Conservation (phyloP, 495 filamentous ascomycete species). For the Xylaria longipes region DNA sequence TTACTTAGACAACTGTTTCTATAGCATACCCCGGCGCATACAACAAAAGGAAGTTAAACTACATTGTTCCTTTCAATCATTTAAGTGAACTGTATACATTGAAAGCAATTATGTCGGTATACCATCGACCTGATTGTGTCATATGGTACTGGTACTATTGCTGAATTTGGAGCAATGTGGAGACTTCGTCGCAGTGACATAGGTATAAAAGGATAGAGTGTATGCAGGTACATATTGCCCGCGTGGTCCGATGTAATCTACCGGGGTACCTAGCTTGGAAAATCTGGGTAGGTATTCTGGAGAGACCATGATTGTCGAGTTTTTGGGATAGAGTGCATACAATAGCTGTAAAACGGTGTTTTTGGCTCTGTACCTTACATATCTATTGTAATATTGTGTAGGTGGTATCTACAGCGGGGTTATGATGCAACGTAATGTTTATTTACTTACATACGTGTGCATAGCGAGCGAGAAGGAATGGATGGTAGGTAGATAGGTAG, state of each 20-base stretch:
- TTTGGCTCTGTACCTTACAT: neutral
- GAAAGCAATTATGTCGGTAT: neutral
- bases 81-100: neutral
- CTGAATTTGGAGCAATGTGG: neutral
- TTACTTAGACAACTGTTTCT: constrained; percentile 36
- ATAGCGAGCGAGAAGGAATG: too few species aligned
- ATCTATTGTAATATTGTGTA: neutral
- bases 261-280: neutral
- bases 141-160: neutral
- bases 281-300: neutral
- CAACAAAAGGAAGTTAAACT: constrained; percentile 43
- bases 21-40: constrained; percentile 39
- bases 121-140: neutral
- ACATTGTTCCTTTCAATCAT: neutral
- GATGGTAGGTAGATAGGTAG: too few species aligned
- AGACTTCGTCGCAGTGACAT: neutral
- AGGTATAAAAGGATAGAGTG: neutral
- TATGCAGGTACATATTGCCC: neutral
- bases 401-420: neutral
- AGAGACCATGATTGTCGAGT: neutral
- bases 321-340: neutral
- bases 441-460: neutral
- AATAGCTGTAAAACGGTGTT: neutral
- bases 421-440: neutral
- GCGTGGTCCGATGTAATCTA: neutral